phyloP scores from a whole-genome alignment of 306 rosid genomes.

The Quercus parvula region DNA sequence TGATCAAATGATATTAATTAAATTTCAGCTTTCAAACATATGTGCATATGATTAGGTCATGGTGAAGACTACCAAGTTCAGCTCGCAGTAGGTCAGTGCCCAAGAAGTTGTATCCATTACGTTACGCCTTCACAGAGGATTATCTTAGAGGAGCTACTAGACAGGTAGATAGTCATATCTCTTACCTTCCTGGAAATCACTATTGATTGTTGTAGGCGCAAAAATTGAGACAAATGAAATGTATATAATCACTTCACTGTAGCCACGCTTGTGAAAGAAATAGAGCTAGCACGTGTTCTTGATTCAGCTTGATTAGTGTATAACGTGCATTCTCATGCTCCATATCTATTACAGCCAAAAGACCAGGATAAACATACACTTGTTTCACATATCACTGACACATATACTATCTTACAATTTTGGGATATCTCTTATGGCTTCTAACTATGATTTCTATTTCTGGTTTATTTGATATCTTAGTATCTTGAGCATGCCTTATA shows the following conservation, averaged over 20 bases:
- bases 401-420: background rate
- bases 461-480: constrained; percentile 43
- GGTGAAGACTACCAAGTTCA: constrained; percentile 81
- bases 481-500: constrained; percentile 53
- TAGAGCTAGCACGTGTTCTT: background rate
- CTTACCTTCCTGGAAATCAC: background rate
- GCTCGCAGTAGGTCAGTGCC: constrained; percentile 87
- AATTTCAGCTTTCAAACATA: background rate
- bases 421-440: background rate
- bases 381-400: background rate
- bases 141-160: constrained; percentile 78
- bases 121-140: constrained; percentile 89
- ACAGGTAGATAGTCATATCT: constrained; percentile 43
- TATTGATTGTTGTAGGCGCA: background rate
- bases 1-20: background rate
- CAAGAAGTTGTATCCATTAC: constrained; percentile 84
- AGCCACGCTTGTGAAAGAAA: background rate
- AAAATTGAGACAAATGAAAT: background rate
- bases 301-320: background rate
- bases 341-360: background rate
- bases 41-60: constrained; percentile 43
- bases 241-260: background rate
- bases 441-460: background rate
- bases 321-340: background rate
- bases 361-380: background rate